Conservation (phyloP, 495 filamentous ascomycete species). For the Elasticomyces elasticus region DNA sequence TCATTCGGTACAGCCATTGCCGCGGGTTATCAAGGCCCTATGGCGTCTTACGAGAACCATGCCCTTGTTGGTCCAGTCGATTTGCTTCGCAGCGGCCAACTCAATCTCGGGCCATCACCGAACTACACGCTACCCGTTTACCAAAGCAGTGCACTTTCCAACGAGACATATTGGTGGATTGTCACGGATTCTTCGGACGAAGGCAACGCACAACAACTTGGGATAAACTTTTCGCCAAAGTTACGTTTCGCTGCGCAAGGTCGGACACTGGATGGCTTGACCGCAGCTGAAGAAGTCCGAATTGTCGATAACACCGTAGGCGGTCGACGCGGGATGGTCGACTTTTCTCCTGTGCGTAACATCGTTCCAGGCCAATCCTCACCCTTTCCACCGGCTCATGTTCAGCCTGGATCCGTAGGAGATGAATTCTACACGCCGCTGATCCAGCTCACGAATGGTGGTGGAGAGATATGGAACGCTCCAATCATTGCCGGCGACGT, state of each 20-base stretch:
- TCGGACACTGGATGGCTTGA: not conserved
- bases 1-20: conserved; percentile 3
- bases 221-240: conserved; percentile 1
- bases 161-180: conserved; percentile 3
- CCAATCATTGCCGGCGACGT: conserved; percentile 1
- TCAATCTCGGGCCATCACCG: not conserved
- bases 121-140: not conserved
- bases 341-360: conserved; percentile 2
- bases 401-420: conserved; percentile 1
- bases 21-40: conserved; percentile 2
- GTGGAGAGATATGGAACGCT: conserved; percentile 5
- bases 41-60: not conserved
- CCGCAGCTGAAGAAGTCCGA: not conserved
- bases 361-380: not conserved
- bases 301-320: conserved; percentile 2
- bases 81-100: not conserved
- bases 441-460: conserved; percentile 4
- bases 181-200: not conserved
- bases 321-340: not conserved
- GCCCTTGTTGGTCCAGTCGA: not conserved
- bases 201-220: conserved; percentile 3
- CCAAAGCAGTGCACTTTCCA: not conserved
- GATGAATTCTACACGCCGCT: conserved; percentile 2
- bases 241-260: not conserved
- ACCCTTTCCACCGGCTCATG: not conserved